A percentile compares a stretch with the other conserved stretches of the same genome.
These are phyloP conservation scores for Margaritispora aquatica DNA, from an alignment of 495 filamentous ascomycete genomes.

Conservation along the genomic window DNA sequence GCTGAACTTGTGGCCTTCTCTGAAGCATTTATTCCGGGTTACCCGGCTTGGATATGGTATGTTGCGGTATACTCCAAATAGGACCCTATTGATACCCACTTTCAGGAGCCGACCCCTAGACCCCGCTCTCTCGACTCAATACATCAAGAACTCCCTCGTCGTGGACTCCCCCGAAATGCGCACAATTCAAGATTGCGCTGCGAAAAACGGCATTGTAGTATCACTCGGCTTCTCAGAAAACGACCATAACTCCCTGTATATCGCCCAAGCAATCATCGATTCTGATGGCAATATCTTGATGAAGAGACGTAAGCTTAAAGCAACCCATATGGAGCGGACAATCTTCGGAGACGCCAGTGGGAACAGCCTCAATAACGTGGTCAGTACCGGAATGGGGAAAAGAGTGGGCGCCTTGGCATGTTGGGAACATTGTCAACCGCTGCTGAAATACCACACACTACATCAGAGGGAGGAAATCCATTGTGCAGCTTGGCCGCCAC, in stretches of 20 bases:
- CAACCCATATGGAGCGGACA: slow-evolving; percentile 57
- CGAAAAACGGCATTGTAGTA: slow-evolving; percentile 36
- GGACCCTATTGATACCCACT: too few species aligned
- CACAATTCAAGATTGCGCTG: slow-evolving; percentile 34
- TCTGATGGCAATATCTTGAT: slow-evolving; percentile 37
- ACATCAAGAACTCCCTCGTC: slow-evolving; percentile 46
- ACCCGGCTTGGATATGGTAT: slow-evolving; percentile 55
- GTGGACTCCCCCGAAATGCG: slow-evolving; percentile 41
- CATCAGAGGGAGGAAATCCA: slow-evolving; percentile 47
- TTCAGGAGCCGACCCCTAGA: too few species aligned
- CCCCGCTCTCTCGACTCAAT: too few species aligned
- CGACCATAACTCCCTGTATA: slow-evolving; percentile 42
- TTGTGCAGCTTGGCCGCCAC: slow-evolving; percentile 49
- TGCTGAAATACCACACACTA: slow-evolving; percentile 52
- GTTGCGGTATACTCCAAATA: too few species aligned
- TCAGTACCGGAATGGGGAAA: slow-evolving; percentile 31
- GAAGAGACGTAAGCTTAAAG: slow-evolving; percentile 50
- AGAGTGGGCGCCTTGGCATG: slow-evolving; percentile 41
- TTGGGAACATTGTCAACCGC: slow-evolving; percentile 56
- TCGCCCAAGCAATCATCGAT: slow-evolving; percentile 47
- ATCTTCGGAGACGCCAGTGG: slow-evolving; percentile 51
- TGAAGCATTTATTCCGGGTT: slow-evolving; percentile 50
- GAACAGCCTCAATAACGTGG: slow-evolving; percentile 36
- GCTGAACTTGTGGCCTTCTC: slow-evolving; percentile 49
- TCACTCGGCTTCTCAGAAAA: slow-evolving; percentile 49